Base-by-base conservation (phyloP, 805 yeast species). In the Candida qinlingensis region DNA sequence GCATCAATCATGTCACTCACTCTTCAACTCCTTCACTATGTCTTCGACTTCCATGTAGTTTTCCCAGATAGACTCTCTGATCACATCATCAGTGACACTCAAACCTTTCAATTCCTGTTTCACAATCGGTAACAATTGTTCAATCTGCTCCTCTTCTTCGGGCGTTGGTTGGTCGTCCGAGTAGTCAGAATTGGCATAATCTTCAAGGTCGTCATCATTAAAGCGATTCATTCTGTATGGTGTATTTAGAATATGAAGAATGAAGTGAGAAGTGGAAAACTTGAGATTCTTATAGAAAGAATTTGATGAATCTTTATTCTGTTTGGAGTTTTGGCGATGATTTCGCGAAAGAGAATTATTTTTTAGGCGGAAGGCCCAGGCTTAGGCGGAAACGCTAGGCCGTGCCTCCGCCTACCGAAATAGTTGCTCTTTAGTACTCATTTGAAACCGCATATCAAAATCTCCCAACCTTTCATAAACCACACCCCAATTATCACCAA, bases 21-120 rank as follows among this genome's bases (percentile, higher is more conserved):
- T 65, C 51, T 61, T 62, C 40, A 73, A 46, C 49, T 80, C 83
- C 33, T 66, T 70, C 7, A 81, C 54, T 0, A 87, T 63, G 10
- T 74, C 73, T 4, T 75, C 78, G 5, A 80, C 57, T 39, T 77
- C 81, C 58, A 76, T 76, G 59, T 81, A 81, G 55, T 80, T 78
- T 53, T 69, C 70, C 75, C 83, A 83, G 9, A 85, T 67, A 0
- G 79, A 67, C 53, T 80, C 84, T 56, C 80, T 77, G 51, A 85
- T 63, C 41, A 75, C 79, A 11, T 67, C 57, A 28, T 79, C 84
- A 7, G 71, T 68, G 42, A 79, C 71, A 0, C 66, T 61, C 44
- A 74, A 76, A 7, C 66, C 66, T 19, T 54, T 61, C 35, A 76
- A 54, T 45, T 62, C 56, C 35, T 59, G 48, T 58, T 72, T 74